These are phyloP conservation scores for Talaromyces marneffei DNA, from an alignment of 2,329 filamentous ascomycete species.

Conservation along the genomic window DNA sequence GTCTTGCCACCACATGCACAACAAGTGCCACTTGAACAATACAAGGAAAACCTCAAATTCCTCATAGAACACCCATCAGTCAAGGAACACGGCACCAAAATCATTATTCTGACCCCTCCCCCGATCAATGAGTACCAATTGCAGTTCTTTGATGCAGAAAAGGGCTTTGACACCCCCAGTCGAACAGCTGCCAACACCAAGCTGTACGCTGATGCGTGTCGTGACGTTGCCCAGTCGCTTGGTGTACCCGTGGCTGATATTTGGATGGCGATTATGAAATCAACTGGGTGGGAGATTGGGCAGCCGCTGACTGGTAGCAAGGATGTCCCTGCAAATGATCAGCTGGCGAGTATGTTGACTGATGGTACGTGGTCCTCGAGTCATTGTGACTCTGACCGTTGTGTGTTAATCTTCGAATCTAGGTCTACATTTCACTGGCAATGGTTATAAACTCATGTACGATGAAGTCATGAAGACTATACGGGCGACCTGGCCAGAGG, in stretches of 20 bases:
- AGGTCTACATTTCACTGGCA: conserved; percentile 55
- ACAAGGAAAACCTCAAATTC: conserved; percentile 62
- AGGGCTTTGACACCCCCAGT: conserved; percentile 46
- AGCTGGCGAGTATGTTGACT: conserved; percentile 46
- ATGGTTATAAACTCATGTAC: conserved; percentile 53
- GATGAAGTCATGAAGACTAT: conserved; percentile 50
- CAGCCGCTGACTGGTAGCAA: conserved; percentile 52
- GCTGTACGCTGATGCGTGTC: conserved; percentile 60
- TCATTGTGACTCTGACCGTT: not conserved
- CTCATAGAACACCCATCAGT: conserved; percentile 70
- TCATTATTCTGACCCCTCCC: conserved; percentile 72
- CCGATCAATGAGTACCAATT: conserved; percentile 72
- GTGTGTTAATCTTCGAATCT: not conserved
- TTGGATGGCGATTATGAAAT: conserved; percentile 69
- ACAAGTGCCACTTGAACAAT: conserved; percentile 70
- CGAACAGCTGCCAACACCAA: conserved; percentile 55
- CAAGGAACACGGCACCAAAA: conserved; percentile 63
- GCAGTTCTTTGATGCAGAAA: conserved; percentile 43
- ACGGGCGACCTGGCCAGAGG: conserved; percentile 48
- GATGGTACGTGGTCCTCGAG: conserved; percentile 46
- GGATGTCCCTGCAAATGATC: conserved; percentile 53
- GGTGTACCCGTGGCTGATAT: conserved; percentile 67
- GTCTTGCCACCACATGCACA: conserved; percentile 64
- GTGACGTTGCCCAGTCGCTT: conserved; percentile 54
- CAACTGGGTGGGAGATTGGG: conserved; percentile 49